Evolutionary conservation across 2,329 filamentous ascomycete genomes (phyloP).

Genomic region (Exophiala sp.): DNA sequence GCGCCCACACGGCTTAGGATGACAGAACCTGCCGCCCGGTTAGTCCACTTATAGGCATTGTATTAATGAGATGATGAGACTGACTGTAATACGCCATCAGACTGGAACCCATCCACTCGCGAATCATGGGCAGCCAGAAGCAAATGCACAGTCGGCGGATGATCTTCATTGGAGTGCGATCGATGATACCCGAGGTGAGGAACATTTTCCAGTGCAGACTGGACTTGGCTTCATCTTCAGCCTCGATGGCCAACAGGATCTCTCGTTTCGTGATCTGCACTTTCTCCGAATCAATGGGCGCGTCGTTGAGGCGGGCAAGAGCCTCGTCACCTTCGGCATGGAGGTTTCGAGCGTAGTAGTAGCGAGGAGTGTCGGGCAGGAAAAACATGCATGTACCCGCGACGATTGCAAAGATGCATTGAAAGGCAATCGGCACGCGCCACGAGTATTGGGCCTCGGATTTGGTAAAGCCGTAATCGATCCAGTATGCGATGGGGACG

Average conservation of each 20-base stretch:
- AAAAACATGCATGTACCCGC: slow-evolving; percentile 25
- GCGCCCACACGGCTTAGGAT: slow-evolving; percentile 15
- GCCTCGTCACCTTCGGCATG: slow-evolving; percentile 27
- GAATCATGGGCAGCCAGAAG: slow-evolving; percentile 20
- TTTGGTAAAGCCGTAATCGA: slow-evolving; percentile 35
- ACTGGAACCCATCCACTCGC: slow-evolving; percentile 17
- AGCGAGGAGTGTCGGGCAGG: slow-evolving; percentile 31
- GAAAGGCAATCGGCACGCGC: slow-evolving; percentile 33
- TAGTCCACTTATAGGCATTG: not conserved
- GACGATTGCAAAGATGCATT: slow-evolving; percentile 29
- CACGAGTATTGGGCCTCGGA: slow-evolving; percentile 31
- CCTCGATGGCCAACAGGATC: slow-evolving; percentile 26
- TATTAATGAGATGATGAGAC: not conserved
- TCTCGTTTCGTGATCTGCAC: slow-evolving; percentile 25
- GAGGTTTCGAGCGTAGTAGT: slow-evolving; percentile 30
- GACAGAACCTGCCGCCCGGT: slow-evolving; percentile 9
- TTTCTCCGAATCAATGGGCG: slow-evolving; percentile 16
- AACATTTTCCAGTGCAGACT: slow-evolving; percentile 18
- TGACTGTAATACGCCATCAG: slow-evolving; percentile 16
- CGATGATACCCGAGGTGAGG: slow-evolving; percentile 15
- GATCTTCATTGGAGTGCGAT: slow-evolving; percentile 17
- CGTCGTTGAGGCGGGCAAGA: slow-evolving; percentile 27
- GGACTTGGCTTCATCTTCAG: slow-evolving; percentile 17
- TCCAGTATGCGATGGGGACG: slow-evolving; percentile 34
- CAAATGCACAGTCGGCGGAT: slow-evolving; percentile 18